Percentiles rank a stretch among this genome's conserved stretches.
Evolutionary conservation across 2,329 filamentous ascomycete genomes (phyloP).

Genomic region (Simplicillium aogashimaense): DNA sequence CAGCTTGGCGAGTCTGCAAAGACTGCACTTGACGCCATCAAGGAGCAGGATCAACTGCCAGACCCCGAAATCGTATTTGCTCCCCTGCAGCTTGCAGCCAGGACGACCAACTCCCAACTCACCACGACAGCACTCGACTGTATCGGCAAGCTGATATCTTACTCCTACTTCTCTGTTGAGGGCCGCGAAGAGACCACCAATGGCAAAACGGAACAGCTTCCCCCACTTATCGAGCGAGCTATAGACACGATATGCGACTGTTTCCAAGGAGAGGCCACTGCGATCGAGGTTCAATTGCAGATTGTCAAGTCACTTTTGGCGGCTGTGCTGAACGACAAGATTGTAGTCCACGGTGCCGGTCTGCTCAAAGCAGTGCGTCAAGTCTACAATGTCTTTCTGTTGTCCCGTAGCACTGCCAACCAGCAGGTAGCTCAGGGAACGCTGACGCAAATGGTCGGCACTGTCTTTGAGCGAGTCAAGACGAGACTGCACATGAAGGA

Average conservation of each 20-base stretch:
- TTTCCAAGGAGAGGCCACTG: constrained; percentile 92
- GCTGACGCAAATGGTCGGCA: constrained; percentile 96
- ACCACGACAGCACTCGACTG: constrained; percentile 90
- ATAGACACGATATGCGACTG: constrained; percentile 99
- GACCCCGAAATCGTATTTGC: constrained; percentile 88
- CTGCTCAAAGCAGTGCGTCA: constrained; percentile 93
- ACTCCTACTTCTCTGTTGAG: constrained; percentile 88
- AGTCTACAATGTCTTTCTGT: constrained; percentile 97
- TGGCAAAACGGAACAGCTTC: constrained; percentile 27
- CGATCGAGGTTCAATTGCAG: constrained; percentile 86
- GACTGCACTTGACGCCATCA: constrained; percentile 75
- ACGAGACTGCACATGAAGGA: constrained; percentile 80
- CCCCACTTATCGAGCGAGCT: constrained; percentile 87
- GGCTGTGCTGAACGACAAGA: constrained; percentile 96
- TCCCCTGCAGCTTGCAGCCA: constrained; percentile 81
- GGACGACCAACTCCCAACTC: constrained; percentile 73
- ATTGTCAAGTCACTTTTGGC: constrained; percentile 96
- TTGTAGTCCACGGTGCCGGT: constrained; percentile 93
- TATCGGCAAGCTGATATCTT: constrained; percentile 97
- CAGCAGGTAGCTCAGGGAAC: constrained; percentile 97
- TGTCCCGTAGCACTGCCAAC: constrained; percentile 88
- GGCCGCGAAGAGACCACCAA: constrained; percentile 32
- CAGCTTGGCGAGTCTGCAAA: constrained; percentile 74
- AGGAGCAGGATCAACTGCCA: constrained; percentile 72
- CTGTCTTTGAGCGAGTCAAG: constrained; percentile 93